These are phyloP conservation scores for Wickerhamiella infanticola DNA, from an alignment of 1,139 yeast genomes.

Conservation along the genomic window DNA sequence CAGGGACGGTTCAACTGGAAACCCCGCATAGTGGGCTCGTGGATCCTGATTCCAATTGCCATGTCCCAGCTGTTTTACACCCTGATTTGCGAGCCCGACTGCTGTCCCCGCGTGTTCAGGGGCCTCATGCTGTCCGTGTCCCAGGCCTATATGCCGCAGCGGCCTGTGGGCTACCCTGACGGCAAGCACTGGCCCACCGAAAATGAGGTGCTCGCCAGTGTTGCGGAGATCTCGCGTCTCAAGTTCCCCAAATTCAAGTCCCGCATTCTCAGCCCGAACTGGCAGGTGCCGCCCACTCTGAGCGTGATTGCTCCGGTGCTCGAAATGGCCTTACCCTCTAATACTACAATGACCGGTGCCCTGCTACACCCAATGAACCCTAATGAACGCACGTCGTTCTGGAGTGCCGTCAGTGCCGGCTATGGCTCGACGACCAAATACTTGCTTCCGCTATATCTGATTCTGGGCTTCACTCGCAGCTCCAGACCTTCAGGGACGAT, in stretches of 20 bases:
- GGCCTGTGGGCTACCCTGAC: constrained; percentile 20
- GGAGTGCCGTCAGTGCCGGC: constrained; percentile 18
- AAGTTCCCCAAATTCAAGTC: constrained; percentile 25
- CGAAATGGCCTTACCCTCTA: constrained; percentile 26
- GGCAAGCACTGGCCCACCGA: constrained; percentile 23
- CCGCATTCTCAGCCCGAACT: constrained; percentile 19
- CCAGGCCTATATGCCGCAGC: constrained; percentile 20
- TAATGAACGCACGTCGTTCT: constrained; percentile 19
- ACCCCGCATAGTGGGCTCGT: constrained; percentile 26
- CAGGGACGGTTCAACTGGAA: constrained; percentile 21
- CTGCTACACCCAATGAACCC: constrained; percentile 25
- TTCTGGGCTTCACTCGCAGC: constrained; percentile 12
- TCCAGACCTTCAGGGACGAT: background rate
- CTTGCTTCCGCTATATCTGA: constrained; percentile 21
- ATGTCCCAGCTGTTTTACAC: constrained; percentile 27
- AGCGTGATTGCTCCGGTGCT: constrained; percentile 21
- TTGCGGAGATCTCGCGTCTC: constrained; percentile 21
- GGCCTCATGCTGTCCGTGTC: constrained; percentile 20
- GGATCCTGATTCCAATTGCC: constrained; percentile 29
- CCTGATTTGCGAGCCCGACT: constrained; percentile 24
- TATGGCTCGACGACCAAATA: constrained; percentile 19
- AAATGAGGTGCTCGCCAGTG: constrained; percentile 20
- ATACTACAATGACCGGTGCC: constrained; percentile 24
- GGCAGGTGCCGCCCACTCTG: constrained; percentile 17
- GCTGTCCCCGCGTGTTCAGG: constrained; percentile 22